These are phyloP conservation scores for Globisporangium middletonii DNA, from an alignment of 352 stramenopile species.

Conservation along the genomic window DNA sequence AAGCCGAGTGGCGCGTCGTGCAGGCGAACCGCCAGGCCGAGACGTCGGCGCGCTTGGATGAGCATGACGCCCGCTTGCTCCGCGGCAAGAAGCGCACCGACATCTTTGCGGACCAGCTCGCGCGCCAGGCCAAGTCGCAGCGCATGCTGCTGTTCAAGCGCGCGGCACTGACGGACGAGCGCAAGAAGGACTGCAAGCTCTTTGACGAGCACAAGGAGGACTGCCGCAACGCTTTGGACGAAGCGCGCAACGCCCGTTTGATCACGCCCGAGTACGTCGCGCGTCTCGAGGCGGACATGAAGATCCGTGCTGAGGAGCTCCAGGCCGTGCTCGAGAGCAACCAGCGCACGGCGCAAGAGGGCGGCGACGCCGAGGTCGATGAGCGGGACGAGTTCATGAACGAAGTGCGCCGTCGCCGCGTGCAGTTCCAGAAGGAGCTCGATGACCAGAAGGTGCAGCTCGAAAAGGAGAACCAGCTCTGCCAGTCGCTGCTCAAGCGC, in stretches of 20 bases:
- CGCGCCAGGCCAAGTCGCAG: conserved; percentile 76
- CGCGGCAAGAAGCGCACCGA: conserved; percentile 83
- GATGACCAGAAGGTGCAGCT: conserved; percentile 72
- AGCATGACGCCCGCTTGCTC: conserved; percentile 60
- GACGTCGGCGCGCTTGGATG: conserved; percentile 57
- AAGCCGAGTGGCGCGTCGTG: conserved; percentile 79
- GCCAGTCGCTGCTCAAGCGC: conserved; percentile 66
- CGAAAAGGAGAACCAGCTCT: conserved; percentile 73
- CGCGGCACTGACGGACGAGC: conserved; percentile 76
- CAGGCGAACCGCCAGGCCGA: conserved; percentile 55
- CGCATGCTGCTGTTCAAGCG: conserved; percentile 86
- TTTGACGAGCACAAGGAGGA: conserved; percentile 85
- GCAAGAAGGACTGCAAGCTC: conserved; percentile 70
- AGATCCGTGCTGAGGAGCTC: conserved; percentile 70
- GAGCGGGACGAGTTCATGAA: conserved; percentile 89
- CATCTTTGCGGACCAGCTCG: conserved; percentile 74
- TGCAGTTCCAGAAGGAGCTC: conserved; percentile 81
- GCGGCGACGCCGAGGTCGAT: conserved; percentile 63
- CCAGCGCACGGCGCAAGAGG: conserved; percentile 76
- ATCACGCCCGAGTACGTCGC: conserved; percentile 84
- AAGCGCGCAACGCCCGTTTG: conserved; percentile 54
- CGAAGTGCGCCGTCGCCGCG: conserved; percentile 67
- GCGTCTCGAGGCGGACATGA: conserved; percentile 81
- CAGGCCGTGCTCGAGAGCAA: conserved; percentile 78
- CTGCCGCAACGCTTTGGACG: conserved; percentile 70